Base-by-base conservation (phyloP, 2,329 filamentous ascomycete species). In the Diaporthe helianthi region DNA sequence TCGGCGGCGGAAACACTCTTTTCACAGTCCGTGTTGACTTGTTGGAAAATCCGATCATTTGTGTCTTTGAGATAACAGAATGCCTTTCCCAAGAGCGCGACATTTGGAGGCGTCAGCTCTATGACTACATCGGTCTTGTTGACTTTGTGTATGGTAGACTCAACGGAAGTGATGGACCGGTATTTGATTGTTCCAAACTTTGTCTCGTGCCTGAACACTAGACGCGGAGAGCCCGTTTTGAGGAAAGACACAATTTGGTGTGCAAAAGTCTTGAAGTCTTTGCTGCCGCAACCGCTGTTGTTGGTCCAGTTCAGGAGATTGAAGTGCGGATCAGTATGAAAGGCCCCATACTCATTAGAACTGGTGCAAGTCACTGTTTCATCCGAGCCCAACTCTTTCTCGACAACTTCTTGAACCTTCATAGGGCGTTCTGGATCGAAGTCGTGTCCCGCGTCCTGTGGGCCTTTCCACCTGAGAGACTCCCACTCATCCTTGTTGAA, bases 21-120 rank as follows among this genome's bases (percentile, higher is more conserved):
- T 6, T 17, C 22, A 44, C 8, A 15, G 8, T 26, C 8, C 15
- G 15, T 1, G 12, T 3, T 29, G 0, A 2, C 6, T 4, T 17
- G 8, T 1, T 1, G 2, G 2, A n/a, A 6, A 10, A 54, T 0
- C 1, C 19, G 22, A 44, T 51, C 53, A 6, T 4, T 26, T 31
- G 26, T 24, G 7, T 52, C 54, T 26, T 52, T 68, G 31, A 68
- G 36, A 24, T 68, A 68, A 41, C 54, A 68, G 19, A 68, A 68
- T 4, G 65, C 54, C 22, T 52, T 68, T 2, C 53, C 65, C 12
- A 68, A 7, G 10, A 68, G 29, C 13, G 24, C 17, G 15, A 68
- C 15, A 22, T 68, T 68, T 19, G 46, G 10, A 2, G 36, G 22
- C 4, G 53, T 41, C 22, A 68, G 19, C 17, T 53, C 46, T 4